A percentile compares a stretch with the other conserved stretches of the same genome.
These are phyloP conservation scores for Penicillium capsulatum DNA, from an alignment of 2,329 filamentous ascomycete species.

Conservation along the genomic window DNA sequence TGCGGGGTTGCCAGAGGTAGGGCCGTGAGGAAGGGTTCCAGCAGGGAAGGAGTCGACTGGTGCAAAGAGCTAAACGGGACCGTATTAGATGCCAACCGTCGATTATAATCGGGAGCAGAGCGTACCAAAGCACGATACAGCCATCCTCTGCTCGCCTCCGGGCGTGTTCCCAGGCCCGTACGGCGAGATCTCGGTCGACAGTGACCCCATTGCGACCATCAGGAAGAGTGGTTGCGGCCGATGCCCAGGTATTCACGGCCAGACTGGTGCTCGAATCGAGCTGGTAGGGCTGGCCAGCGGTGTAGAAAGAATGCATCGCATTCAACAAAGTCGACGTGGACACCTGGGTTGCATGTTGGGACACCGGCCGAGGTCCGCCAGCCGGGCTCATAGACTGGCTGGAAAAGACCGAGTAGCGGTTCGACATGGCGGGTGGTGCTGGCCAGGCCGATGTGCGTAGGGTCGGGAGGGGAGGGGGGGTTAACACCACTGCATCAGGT, in stretches of 20 bases:
- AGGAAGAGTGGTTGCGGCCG: conserved; percentile 64
- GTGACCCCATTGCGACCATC: conserved; percentile 70
- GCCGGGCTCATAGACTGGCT: conserved; percentile 55
- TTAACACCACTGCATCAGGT: conserved; percentile 3
- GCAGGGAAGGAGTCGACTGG: conserved; percentile 76
- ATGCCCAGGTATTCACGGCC: conserved; percentile 94
- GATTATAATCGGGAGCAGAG: background rate
- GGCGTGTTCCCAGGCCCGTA: conserved; percentile 93
- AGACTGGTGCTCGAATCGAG: conserved; percentile 87
- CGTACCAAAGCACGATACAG: conserved; percentile 82
- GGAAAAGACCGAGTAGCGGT: conserved; percentile 60
- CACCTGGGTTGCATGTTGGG: conserved; percentile 70
- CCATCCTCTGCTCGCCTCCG: conserved; percentile 90
- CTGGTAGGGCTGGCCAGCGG: conserved; percentile 73
- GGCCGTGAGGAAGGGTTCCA: conserved; percentile 74
- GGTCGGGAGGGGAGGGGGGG: conserved; percentile 7
- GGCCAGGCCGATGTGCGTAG: conserved; percentile 1
- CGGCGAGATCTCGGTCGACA: conserved; percentile 72
- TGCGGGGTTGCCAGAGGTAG: conserved; percentile 76
- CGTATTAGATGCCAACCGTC: background rate
- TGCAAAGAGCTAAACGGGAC: conserved; percentile 67
- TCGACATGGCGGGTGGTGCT: conserved; percentile 50
- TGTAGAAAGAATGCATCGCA: conserved; percentile 82
- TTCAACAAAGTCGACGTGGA: conserved; percentile 93
- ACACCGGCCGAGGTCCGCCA: conserved; percentile 52